Evolutionary conservation across 129 eudicot genomes (phyloP), one percentile per base, ranked within the genome.

Genomic region (Helianthus annuus): DNA sequence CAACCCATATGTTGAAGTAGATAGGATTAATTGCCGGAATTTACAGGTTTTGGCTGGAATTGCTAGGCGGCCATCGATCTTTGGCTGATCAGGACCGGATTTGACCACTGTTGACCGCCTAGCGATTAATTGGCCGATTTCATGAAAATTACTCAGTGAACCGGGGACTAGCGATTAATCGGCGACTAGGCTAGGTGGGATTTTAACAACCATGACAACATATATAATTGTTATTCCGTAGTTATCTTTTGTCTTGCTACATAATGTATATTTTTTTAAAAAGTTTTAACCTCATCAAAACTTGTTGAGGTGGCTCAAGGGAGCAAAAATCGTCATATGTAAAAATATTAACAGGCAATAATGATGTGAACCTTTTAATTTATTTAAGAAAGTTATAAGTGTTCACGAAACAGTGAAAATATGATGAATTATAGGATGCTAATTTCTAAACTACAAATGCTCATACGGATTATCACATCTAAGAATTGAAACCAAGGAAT

Each of bases 391-490:
- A 22, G 62, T 56, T 22, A 19, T 0, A 3, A 8, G 22, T 22
- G 12, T 22, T 19, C 1, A 16, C 40, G 8, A 58, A 27, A 58
- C 40, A 58, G 64, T 58, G 40, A 58, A 24, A 58, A 27, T 27
- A 58, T 12, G 40, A 58, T 11, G 40, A 27, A 58, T 58, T 51
- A n/a, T n/a, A n/a, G 7, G 56, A n/a, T 14, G 56, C 56, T 8
- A 15, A 14, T 14, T n/a, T 51, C 22, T 51, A n/a, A 4, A 51
- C 22, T 6, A 51, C 9, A 51, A 14, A 51, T 51, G 56, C 22
- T 51, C 56, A 51, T 48, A 48, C 7, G 22, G 56, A 51, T 51
- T 27, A 27, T 58, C 40, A 58, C 64, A 57, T 24, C 64, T 57
- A 22, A 57, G 15, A 57, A 57, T 11, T 55, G 13, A 55, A 19